Evolutionary conservation across 2,329 filamentous ascomycete species (phyloP).

Genomic region (Setomelanomma holmii): DNA sequence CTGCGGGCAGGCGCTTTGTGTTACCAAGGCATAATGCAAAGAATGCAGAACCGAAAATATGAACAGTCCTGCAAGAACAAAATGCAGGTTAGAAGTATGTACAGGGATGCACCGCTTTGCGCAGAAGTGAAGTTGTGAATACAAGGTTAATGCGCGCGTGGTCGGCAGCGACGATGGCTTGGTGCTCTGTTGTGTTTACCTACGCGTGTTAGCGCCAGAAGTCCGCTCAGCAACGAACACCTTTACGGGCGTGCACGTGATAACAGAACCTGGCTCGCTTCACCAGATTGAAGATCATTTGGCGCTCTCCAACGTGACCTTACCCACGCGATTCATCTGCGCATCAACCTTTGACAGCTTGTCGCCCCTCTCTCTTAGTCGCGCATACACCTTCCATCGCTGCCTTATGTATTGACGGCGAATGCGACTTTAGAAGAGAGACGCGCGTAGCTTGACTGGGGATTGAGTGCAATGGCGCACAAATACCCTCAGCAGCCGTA

Average conservation of each 20-base stretch:
- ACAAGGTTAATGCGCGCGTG: constrained; percentile 7
- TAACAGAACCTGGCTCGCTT: too few relatives aligned
- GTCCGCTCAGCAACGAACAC: background rate
- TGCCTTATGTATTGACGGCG: constrained; percentile 21
- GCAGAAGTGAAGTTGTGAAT: constrained; percentile 13
- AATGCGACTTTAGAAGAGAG: constrained; percentile 17
- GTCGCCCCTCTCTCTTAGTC: constrained; percentile 8
- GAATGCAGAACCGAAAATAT: constrained; percentile 12
- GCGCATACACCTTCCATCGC: background rate
- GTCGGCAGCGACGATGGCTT: background rate
- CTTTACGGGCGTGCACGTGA: too few relatives aligned
- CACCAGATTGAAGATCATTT: too few relatives aligned
- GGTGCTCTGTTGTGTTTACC: too few relatives aligned
- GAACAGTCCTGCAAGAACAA: constrained; percentile 11
- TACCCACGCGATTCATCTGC: constrained; percentile 9
- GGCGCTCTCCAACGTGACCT: background rate
- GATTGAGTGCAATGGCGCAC: constrained; percentile 35
- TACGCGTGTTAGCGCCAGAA: too few relatives aligned
- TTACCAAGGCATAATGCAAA: constrained; percentile 36
- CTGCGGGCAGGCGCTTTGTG: constrained; percentile 28
- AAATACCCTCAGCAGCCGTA: constrained; percentile 33
- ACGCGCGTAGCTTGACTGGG: constrained; percentile 21
- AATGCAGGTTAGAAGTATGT: constrained; percentile 31
- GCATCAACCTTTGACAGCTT: constrained; percentile 2
- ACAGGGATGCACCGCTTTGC: constrained; percentile 29